phyloP scores from a whole-genome alignment of 2,329 filamentous ascomycete species.

The Colletotrichum sublineola region DNA sequence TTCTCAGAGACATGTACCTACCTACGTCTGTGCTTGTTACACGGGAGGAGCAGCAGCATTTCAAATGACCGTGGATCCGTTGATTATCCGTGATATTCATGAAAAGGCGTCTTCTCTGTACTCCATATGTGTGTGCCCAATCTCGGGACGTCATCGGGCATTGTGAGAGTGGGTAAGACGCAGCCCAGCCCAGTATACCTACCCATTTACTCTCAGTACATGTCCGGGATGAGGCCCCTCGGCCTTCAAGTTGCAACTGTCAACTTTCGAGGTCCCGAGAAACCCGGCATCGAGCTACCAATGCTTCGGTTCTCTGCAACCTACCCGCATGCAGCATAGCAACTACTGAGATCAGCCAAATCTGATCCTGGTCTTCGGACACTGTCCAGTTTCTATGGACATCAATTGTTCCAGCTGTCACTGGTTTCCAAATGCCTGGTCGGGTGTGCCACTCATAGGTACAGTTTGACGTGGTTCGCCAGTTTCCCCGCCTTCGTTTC shows the following conservation, averaged over 20 bases:
- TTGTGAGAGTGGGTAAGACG: conserved; percentile 3
- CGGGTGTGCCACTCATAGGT: neutral
- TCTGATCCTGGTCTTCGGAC: conserved; percentile 9
- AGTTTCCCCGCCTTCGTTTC: conserved; percentile 20
- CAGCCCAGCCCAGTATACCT: neutral
- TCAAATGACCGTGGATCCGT: conserved; percentile 8
- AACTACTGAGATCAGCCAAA: conserved; percentile 18
- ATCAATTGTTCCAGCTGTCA: neutral
- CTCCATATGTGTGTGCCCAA: neutral
- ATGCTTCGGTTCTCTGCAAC: neutral
- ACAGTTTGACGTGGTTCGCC: conserved; percentile 7
- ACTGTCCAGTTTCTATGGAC: neutral
- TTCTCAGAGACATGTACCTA: neutral
- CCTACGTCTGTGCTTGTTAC: neutral
- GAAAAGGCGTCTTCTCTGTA: neutral
- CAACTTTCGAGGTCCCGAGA: conserved; percentile 10
- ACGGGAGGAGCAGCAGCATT: neutral
- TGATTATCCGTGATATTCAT: conserved; percentile 15
- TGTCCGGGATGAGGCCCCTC: conserved; percentile 5
- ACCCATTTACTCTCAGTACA: neutral
- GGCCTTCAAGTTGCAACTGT: conserved; percentile 2
- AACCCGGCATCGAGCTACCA: conserved; percentile 9
- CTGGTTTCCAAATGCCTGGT: neutral
- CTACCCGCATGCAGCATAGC: neutral
- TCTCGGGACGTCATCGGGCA: conserved; percentile 23